These are phyloP conservation scores for Lenwebbia sp. DNA, from an alignment of 345 rosid species.

Conservation along the genomic window DNA sequence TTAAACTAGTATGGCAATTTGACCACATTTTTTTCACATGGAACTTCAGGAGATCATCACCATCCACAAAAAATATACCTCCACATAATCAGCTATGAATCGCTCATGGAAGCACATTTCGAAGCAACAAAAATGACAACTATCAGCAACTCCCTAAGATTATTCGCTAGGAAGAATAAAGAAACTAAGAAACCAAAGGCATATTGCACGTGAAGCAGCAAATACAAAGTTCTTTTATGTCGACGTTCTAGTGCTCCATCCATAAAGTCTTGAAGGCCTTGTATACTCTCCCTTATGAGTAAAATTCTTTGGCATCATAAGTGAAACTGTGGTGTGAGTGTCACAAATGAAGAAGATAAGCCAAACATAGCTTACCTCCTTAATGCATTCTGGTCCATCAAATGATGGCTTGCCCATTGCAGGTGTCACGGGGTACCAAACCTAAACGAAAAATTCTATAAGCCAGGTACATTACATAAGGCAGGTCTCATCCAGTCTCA, in stretches of 20 bases:
- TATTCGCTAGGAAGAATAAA: not conserved
- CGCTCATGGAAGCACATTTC: not conserved
- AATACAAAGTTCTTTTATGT: not conserved
- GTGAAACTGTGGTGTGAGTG: not conserved
- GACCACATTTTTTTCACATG: not conserved
- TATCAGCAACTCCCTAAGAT: not conserved
- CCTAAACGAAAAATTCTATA: conserved; percentile 24
- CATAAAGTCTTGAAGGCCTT: not conserved
- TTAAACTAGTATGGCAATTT: not conserved
- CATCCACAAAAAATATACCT: not conserved
- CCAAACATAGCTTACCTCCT: conserved; percentile 36
- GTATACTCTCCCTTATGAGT: not conserved
- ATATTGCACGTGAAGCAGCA: not conserved
- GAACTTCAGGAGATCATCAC: not conserved
- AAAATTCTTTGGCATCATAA: not conserved
- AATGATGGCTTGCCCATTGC: conserved; percentile 76
- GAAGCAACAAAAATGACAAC: not conserved
- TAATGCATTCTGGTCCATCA: conserved; percentile 85
- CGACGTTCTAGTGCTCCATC: not conserved
- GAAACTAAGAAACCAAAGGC: not conserved
- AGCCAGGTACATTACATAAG: not conserved
- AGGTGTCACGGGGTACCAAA: conserved; percentile 78
- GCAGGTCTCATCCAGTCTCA: not conserved
- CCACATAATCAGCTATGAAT: not conserved
- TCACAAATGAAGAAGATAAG: not conserved